Evolutionary conservation across 805 yeast genomes (phyloP).

Genomic region (Ogataea parapolymorpha): DNA sequence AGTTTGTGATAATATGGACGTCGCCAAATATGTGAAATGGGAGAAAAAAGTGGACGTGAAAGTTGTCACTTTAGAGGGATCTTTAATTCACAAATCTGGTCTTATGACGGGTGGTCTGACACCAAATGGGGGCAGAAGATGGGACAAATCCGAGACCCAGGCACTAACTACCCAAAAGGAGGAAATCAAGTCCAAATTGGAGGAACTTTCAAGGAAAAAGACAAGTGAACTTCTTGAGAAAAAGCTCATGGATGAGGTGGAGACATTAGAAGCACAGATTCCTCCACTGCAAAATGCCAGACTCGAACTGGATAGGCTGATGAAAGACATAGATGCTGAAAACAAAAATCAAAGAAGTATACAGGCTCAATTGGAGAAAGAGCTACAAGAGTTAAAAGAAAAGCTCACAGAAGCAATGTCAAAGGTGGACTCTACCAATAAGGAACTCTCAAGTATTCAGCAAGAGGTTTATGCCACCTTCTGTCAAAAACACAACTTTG

Average conservation of each 20-base stretch:
- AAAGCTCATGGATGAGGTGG: conserved; percentile 52
- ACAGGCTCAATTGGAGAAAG: conserved; percentile 22
- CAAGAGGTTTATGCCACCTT: conserved; percentile 48
- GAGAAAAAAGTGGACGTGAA: conserved; percentile 53
- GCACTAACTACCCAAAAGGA: conserved; percentile 49
- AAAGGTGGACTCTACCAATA: conserved; percentile 25
- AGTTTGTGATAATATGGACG: conserved; percentile 65
- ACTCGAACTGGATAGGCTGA: conserved; percentile 23
- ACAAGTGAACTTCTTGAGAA: conserved; percentile 58
- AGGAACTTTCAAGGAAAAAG: conserved; percentile 40
- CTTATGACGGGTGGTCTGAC: conserved; percentile 88
- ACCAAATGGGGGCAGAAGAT: conserved; percentile 47
- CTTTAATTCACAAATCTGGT: conserved; percentile 79
- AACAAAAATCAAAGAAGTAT: conserved; percentile 42
- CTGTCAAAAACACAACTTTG: conserved; percentile 52
- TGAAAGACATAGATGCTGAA: conserved; percentile 42
- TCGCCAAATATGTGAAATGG: conserved; percentile 77
- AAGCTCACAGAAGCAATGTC: conserved; percentile 29
- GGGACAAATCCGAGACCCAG: conserved; percentile 72
- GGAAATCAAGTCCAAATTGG: conserved; percentile 44
- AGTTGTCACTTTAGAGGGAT: conserved; percentile 79
- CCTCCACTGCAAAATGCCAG: conserved; percentile 29
- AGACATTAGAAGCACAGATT: conserved; percentile 38
- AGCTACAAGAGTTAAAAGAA: conserved; percentile 18
- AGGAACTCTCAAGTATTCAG: conserved; percentile 35